Evolutionary conservation across 2,329 filamentous ascomycete species (phyloP).

Genomic region (Eurotiales sp.): DNA sequence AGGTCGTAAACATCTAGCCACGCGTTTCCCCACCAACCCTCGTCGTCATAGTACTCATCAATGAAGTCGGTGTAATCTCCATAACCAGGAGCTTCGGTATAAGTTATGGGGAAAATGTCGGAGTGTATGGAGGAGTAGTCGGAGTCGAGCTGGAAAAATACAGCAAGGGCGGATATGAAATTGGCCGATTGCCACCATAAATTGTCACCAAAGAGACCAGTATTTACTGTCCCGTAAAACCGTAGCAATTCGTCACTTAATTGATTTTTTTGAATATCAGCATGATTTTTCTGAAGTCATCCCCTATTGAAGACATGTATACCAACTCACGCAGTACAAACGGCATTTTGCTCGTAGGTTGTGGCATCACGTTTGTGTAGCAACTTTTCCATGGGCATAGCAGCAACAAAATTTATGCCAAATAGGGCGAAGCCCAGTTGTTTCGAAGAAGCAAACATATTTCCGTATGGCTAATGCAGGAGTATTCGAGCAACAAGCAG

Average conservation of each 20-base stretch:
- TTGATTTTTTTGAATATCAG: not conserved
- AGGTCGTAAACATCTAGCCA: slow-evolving; percentile 15
- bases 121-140: slow-evolving; percentile 9
- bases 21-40: slow-evolving; percentile 15
- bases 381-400: slow-evolving; percentile 4
- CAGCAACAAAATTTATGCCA: slow-evolving; percentile 3
- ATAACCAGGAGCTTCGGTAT: slow-evolving; percentile 7
- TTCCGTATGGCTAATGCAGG: too few relatives aligned
- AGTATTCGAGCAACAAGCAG: not conserved
- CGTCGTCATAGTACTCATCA: slow-evolving; percentile 13
- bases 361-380: slow-evolving; percentile 12
- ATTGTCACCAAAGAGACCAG: slow-evolving; percentile 10
- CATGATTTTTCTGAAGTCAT: too few relatives aligned
- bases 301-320: too few relatives aligned
- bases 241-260: slow-evolving; percentile 11
- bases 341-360: slow-evolving; percentile 10
- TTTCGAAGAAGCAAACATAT: slow-evolving; percentile 3
- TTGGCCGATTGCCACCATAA: slow-evolving; percentile 15
- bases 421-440: slow-evolving; percentile 13
- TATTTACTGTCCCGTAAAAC: slow-evolving; percentile 6
- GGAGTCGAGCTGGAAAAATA: slow-evolving; percentile 10
- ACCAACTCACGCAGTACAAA: slow-evolving; percentile 13
- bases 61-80: slow-evolving; percentile 13
- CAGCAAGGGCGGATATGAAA: slow-evolving; percentile 12
- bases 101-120: slow-evolving; percentile 10